phyloP scores from a whole-genome alignment of 2,329 filamentous ascomycete genomes.

The Ophiostoma ips region DNA sequence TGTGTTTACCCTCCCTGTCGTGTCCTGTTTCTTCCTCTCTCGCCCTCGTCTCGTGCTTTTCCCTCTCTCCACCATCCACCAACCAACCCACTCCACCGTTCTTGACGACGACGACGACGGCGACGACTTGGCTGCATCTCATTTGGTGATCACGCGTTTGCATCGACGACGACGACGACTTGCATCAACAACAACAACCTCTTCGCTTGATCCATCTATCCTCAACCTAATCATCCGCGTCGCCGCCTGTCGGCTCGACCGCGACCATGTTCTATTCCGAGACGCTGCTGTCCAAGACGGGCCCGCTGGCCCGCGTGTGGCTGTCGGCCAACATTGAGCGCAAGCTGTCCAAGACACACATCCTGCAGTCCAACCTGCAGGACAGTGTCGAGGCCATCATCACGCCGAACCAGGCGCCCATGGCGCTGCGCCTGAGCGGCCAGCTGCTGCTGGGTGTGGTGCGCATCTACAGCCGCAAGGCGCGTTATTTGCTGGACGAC shows the following conservation, averaged over 20 bases:
- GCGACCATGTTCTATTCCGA: slow-evolving; percentile 88
- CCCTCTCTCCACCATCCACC: not conserved
- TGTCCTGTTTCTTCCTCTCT: not conserved
- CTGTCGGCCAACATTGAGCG: slow-evolving; percentile 95
- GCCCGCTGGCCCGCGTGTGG: slow-evolving; percentile 95
- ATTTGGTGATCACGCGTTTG: not conserved
- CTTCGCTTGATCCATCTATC: too few relatives aligned
- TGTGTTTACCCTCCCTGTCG: slow-evolving; percentile 5
- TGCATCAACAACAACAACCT: not conserved
- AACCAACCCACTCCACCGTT: slow-evolving; percentile 1
- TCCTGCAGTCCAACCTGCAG: slow-evolving; percentile 85
- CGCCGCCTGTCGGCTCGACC: slow-evolving; percentile 1
- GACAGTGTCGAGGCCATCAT: slow-evolving; percentile 94
- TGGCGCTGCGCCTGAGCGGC: slow-evolving; percentile 85
- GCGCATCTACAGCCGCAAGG: slow-evolving; percentile 93
- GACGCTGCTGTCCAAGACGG: slow-evolving; percentile 88
- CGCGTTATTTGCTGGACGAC: slow-evolving; percentile 88
- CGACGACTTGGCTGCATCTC: not conserved
- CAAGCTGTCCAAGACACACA: slow-evolving; percentile 94
- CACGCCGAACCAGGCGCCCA: slow-evolving; percentile 79
- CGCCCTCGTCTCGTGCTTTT: not conserved
- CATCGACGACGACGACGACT: not conserved
- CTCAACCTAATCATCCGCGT: not conserved
- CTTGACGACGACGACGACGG: not conserved
- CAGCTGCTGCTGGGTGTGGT: slow-evolving; percentile 92